Base-by-base conservation (phyloP, 768 basidiomycete genomes). In the Boletellus ananas region DNA sequence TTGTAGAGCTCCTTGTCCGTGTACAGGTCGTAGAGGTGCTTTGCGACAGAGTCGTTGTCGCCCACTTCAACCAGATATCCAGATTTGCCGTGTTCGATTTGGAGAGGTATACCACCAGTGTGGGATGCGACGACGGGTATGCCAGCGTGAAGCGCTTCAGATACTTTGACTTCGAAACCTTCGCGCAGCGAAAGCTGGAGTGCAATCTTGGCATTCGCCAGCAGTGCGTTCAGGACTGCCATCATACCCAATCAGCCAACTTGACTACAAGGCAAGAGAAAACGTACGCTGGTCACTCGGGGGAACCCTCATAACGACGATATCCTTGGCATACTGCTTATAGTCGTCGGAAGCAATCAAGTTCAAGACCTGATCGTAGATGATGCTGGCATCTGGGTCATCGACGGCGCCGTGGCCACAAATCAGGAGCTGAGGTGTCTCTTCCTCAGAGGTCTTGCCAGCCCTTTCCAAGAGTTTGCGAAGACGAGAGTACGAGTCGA, bases 91-190 rank as follows among this genome's bases (percentile, higher is more conserved):
- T 96, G 72, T 58, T 81, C 81, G 56, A 96, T 80, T 65, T 97
- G 94, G 41, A 96, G 81, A 36, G 94, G 94, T 63, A 97, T 95
- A 58, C 94, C 94, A 51, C 94, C 94, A 4, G 94, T 94, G 50
- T 76, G 77, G 45, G 77, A 84, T 8, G 90, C 90, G 60, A 97
- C 79, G 61, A 94, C 77, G 29, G 93, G 93, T 55, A 88, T 87
- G 52, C 88, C 88, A 27, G 90, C 83, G 69, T 94, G 90, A 45
- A 97, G 76, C n/a, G 90, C 91, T 72, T 95, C 91, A 41, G 91
- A 93, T 43, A 94, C 93, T 69, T 97, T 97, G 71, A 97, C 91
- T 64, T 97, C 94, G 72, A 96, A 97, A 25, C 94, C 94, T 72
- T 97, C 94, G 50, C 93, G 86, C 39, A 88, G 86, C 45, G 90